Evolutionary conservation across 2,329 filamentous ascomycete genomes (phyloP), one percentile per base, ranked within the genome.

Genomic region (Aspergillus luchuensis): DNA sequence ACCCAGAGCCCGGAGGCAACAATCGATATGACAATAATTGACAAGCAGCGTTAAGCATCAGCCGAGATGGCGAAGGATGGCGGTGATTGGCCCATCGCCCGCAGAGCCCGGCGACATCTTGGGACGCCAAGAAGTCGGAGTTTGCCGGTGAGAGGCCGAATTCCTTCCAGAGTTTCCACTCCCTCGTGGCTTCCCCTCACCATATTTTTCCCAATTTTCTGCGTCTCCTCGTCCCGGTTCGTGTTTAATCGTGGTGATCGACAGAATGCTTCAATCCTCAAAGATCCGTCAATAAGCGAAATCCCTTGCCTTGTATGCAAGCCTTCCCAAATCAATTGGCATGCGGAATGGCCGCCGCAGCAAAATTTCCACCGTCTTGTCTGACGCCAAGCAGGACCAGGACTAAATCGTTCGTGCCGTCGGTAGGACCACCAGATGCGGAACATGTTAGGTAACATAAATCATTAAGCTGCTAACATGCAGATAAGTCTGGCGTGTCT

Each of bases 401-500:
- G 36, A 25, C 51, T 38, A 19, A 52, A 53, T 57, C 36, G n/a
- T 52, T 25, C 23, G 38, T 33, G 55, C 62, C 59, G 60, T 58
- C 58, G 60, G 58, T 50, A 57, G 56, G n/a, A 61, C 45, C 57
- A 60, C 63, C 59, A 59, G 54, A 59, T 59, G 41, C 59, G 63
- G 66, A 60, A 64, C 56, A 47, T 51, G 54, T 68, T 68, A 68
- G 65, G 66, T 68, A 68, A 68, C 59, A 64, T 62, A 63, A 66
- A 54, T 33, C 30, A 52, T 36, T 45, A 47, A 45, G 53, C 53
- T 36, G 53, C 45, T 19, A 49, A 41, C 57, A 38, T 50, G 58
- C 39, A 59, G 66, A 68, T 68, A 66, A 66, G 66, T 57, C 64
- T 50, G 57, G 52, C 53, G 30, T 21, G 25, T 58, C 49, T 61